Evolutionary conservation across 306 rosid genomes (phyloP).

Genomic region (Prunus campanulata): DNA sequence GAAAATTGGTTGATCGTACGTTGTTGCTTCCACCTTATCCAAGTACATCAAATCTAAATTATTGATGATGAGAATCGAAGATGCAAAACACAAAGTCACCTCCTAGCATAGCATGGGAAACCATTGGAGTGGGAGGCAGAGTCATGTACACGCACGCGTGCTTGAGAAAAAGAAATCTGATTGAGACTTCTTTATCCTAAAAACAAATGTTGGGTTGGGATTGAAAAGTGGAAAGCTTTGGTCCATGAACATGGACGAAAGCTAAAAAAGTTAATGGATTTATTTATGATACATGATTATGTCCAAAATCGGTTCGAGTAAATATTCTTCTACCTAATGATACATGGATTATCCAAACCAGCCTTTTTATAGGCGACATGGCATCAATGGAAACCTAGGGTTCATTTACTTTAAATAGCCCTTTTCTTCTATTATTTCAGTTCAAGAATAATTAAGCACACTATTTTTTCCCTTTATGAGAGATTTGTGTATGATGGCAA

Average conservation of each 20-base stretch:
- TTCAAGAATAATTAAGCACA: not conserved
- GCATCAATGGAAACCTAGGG: not conserved
- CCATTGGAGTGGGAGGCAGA: slow-evolving; percentile 18
- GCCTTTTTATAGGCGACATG: not conserved
- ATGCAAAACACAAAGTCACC: slow-evolving; percentile 6
- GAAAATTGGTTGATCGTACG: not conserved
- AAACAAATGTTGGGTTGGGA: not conserved
- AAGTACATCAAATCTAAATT: slow-evolving; percentile 1
- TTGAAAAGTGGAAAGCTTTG: not conserved
- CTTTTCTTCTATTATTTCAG: not conserved
- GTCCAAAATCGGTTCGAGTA: slow-evolving; percentile 9
- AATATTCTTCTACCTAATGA: slow-evolving; percentile 6
- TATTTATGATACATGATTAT: slow-evolving; percentile 13
- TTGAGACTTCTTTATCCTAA: not conserved
- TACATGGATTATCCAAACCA: slow-evolving; percentile 3
- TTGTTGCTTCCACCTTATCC: not conserved
- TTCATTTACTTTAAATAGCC: not conserved
- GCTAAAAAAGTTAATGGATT: not conserved
- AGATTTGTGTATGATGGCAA: not conserved
- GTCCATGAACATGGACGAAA: not conserved
- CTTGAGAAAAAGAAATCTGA: slow-evolving; percentile 5
- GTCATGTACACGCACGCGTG: slow-evolving; percentile 16
- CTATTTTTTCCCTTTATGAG: not conserved
- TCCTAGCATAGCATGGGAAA: not conserved
- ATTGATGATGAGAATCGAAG: slow-evolving; percentile 8